phyloP scores from a whole-genome alignment of 1,139 yeast species.

The Saccharomyces hybrid region DNA sequence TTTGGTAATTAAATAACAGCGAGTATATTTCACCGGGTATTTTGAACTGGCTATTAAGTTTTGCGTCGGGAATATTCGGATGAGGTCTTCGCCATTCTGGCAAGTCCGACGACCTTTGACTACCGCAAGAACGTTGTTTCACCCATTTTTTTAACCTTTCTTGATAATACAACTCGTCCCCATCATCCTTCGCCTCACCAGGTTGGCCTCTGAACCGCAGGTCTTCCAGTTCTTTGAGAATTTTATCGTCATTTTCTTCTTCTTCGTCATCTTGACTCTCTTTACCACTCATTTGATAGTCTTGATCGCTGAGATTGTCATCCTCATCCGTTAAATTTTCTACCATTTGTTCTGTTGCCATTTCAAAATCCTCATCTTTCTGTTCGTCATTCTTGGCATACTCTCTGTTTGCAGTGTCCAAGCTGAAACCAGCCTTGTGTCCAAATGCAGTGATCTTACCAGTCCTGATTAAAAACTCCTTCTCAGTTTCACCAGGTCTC shows the following conservation, averaged over 20 bases:
- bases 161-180: slow-evolving; percentile 59
- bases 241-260: slow-evolving; percentile 7
- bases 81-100: slow-evolving; percentile 63
- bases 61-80: slow-evolving; percentile 70
- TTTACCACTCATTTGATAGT: slow-evolving; percentile 8
- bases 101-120: slow-evolving; percentile 41
- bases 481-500: slow-evolving; percentile 64
- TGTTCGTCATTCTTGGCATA: slow-evolving; percentile 21
- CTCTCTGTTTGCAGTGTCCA: slow-evolving; percentile 19
- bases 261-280: slow-evolving; percentile 9
- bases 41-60: slow-evolving; percentile 56
- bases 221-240: slow-evolving; percentile 5
- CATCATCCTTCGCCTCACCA: slow-evolving; percentile 53
- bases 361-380: slow-evolving; percentile 10
- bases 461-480: slow-evolving; percentile 74
- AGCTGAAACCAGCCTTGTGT: slow-evolving; percentile 47
- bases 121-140: slow-evolving; percentile 32
- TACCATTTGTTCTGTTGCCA: slow-evolving; percentile 19
- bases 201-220: slow-evolving; percentile 11
- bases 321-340: slow-evolving; percentile 13
- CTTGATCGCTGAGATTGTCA: slow-evolving; percentile 2
- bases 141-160: slow-evolving; percentile 56
- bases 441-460: slow-evolving; percentile 97
- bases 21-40: slow-evolving; percentile 91
- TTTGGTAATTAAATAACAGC: slow-evolving; percentile 82